Percentiles rank a stretch among this genome's conserved stretches.
Conservation (phyloP, 2,329 filamentous ascomycete genomes). For the Phyllachora maydis region DNA sequence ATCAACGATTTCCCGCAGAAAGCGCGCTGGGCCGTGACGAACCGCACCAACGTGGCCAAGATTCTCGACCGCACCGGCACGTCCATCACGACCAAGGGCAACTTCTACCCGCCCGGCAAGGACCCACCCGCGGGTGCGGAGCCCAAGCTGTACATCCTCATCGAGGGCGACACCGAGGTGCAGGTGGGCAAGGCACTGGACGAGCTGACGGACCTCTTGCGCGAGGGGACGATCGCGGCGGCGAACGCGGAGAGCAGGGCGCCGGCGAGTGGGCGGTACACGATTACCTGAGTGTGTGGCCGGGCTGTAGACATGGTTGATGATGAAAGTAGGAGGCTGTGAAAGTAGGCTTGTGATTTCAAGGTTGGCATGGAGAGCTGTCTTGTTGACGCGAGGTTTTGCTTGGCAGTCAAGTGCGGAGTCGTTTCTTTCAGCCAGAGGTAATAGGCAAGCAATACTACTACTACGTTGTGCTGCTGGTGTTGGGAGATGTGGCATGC, state of each 20-base stretch:
- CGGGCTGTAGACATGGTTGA: neutral
- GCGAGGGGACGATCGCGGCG: constrained; percentile 77
- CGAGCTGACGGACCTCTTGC: constrained; percentile 71
- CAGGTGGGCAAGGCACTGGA: constrained; percentile 79
- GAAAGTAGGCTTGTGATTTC: no score
- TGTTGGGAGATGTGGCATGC: no score
- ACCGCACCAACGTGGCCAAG: constrained; percentile 94
- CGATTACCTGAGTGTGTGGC: constrained; percentile 44
- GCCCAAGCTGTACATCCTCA: constrained; percentile 93
- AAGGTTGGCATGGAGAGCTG: no score
- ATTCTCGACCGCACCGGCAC: constrained; percentile 88
- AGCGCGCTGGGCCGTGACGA: constrained; percentile 95
- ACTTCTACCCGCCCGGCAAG: constrained; percentile 67
- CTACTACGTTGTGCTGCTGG: no score
- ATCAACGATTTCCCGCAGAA: constrained; percentile 99
- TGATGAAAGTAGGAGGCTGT: neutral
- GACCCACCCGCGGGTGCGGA: constrained; percentile 54
- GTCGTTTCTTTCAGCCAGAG: no score
- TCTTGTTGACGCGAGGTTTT: no score
- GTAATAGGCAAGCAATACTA: no score
- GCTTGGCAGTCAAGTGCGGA: no score
- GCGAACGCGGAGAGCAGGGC: constrained; percentile 70
- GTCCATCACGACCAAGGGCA: constrained; percentile 94
- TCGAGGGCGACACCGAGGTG: constrained; percentile 91
- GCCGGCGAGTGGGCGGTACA: constrained; percentile 67